Base-by-base conservation (phyloP, 2,329 filamentous ascomycete genomes). In the Mycosphaerella sp. region DNA sequence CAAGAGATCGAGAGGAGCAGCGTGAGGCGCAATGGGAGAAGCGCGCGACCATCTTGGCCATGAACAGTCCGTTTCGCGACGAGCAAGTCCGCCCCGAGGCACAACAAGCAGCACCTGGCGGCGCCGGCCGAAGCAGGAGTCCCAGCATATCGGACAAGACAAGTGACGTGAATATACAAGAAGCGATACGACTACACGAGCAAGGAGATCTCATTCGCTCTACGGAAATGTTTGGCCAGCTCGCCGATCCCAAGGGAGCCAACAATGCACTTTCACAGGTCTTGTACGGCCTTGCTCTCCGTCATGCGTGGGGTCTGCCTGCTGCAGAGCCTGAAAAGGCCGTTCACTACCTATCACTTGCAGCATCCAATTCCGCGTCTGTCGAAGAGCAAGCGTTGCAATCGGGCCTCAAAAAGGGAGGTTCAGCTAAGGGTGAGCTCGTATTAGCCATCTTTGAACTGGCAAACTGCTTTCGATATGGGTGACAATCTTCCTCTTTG, bases 181-280 rank as follows among this genome's bases (percentile, higher is more conserved):
- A 95, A 73, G 93, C 93, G n/a, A 98, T 98, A 68, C 81, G 86
- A 57, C 77, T 97, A 60, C 93, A 98, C 69, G 93, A 98, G 72
- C 79, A 77, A 45, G 92, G 92, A 54, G 80, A 93, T 57, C 78
- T 95, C 53, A 81, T 83, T 65, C 74, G 78, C 65, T 93, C 90
- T 50, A 96, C 93, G n/a, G 76, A 77, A 49, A 82, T 97, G 72
- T 98, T 98, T 73, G 87, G 83, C 29, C 77, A 79, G 56, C 77
- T 98, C 62, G 93, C 93, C 50, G 85, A 95, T 69, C 88, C 88
- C 0, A 78, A 83, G 51, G 90, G 89, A 23, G 82, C 85, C 47
- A 95, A 96, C 69, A 95, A 97, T 72, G 88, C 93, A 40, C 78
- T 98, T 60, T 93, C 89, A 66, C 92, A 98, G 74, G 93, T 98